Percentiles rank a stretch among this genome's conserved stretches.
Conservation (phyloP, 306 rosid genomes). For the Morella rubra region DNA sequence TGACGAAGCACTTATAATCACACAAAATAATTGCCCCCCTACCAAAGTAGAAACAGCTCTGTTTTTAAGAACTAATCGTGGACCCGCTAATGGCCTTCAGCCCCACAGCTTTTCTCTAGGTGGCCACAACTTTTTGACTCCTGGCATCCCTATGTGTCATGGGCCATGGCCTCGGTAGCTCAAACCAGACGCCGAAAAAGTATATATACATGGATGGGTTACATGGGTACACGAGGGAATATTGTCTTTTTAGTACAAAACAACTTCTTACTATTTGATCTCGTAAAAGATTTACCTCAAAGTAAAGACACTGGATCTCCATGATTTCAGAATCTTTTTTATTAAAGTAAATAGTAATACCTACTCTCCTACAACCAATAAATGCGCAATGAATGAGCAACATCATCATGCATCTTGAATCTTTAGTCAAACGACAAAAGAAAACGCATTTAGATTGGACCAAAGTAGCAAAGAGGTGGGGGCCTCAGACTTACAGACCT, state of each 20-base stretch:
- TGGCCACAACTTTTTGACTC: slow-evolving; percentile 35
- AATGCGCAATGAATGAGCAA: slow-evolving; percentile 28
- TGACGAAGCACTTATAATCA: slow-evolving; percentile 17
- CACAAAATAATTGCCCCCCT: slow-evolving; percentile 24
- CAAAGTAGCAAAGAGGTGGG: neutral
- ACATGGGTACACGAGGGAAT: slow-evolving; percentile 12
- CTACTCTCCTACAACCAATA: slow-evolving; percentile 35
- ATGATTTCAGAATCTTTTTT: slow-evolving; percentile 31
- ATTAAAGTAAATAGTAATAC: slow-evolving; percentile 22
- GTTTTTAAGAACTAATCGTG: neutral
- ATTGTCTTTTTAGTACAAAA: slow-evolving; percentile 16
- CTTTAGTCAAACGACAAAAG: slow-evolving; percentile 22
- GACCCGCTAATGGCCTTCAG: neutral
- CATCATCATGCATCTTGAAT: slow-evolving; percentile 30
- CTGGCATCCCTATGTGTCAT: neutral
- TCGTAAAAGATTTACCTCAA: slow-evolving; percentile 6
- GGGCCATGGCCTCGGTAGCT: neutral
- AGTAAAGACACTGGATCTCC: slow-evolving; percentile 35
- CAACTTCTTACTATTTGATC: slow-evolving; percentile 1
- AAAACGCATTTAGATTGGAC: slow-evolving; percentile 2
- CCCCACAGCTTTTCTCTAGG: neutral
- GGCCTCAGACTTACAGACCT: neutral
- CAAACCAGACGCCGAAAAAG: slow-evolving; percentile 5
- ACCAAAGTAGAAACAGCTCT: neutral
- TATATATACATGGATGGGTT: neutral